Conservation (phyloP, 257 asterid genomes). For the Nyctanthes arbortristis region DNA sequence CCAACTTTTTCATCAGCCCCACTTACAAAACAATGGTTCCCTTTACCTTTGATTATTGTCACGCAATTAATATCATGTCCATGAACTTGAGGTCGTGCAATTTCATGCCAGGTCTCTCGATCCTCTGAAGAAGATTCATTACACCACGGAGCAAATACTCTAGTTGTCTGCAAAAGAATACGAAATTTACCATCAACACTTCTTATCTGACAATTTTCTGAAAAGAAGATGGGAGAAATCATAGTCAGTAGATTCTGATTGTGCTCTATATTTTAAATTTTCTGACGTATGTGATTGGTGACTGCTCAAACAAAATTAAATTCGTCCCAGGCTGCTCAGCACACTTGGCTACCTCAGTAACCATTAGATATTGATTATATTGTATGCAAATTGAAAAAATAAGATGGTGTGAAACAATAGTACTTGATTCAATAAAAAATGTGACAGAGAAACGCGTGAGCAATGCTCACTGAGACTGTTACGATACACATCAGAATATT, state of each 20-base stretch:
- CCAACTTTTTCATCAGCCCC: conserved; percentile 98
- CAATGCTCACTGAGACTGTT: not conserved
- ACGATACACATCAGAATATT: not conserved
- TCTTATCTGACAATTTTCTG: conserved; percentile 3
- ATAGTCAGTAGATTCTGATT: not conserved
- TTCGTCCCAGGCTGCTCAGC: not conserved
- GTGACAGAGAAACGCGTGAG: not conserved
- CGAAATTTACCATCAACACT: conserved; percentile 13
- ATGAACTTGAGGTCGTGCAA: conserved; percentile 97
- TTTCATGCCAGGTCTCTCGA: conserved; percentile 88
- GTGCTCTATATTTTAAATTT: not conserved
- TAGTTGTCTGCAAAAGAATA: conserved; percentile 66
- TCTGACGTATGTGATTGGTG: not conserved
- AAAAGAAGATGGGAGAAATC: conserved; percentile 2
- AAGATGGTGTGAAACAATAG: not conserved
- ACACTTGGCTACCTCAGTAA: not conserved
- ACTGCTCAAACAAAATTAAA: not conserved
- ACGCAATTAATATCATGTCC: conserved; percentile 96
- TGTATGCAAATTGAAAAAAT: not conserved
- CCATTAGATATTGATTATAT: not conserved
- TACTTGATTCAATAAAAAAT: not conserved
- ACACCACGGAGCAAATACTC: conserved; percentile 82
- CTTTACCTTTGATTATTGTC: conserved; percentile 69
- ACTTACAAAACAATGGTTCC: conserved; percentile 85
- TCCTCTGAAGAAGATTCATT: conserved; percentile 36